These are phyloP conservation scores for Aspergillus kassunensis DNA, from an alignment of 495 filamentous ascomycete species.

Conservation along the genomic window DNA sequence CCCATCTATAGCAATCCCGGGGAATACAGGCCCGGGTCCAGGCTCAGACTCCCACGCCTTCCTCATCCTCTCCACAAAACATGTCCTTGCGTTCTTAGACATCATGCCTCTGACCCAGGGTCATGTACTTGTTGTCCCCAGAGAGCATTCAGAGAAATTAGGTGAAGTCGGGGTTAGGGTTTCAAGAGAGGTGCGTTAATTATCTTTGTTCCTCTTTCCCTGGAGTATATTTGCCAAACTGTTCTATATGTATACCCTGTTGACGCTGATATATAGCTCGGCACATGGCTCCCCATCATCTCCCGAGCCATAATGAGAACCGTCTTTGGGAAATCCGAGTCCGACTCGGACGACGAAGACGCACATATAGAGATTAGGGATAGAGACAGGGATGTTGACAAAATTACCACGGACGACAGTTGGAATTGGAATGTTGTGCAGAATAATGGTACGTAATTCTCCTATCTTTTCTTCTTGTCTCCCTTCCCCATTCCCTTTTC, in stretches of 20 bases:
- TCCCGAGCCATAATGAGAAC: constrained; percentile 62
- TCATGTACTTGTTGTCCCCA: constrained; percentile 72
- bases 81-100: constrained; percentile 81
- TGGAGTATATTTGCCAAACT: not conserved
- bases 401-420: constrained; percentile 41
- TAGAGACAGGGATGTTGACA: too few species aligned
- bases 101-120: constrained; percentile 78
- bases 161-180: constrained; percentile 55
- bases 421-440: constrained; percentile 87
- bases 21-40: too few species aligned
- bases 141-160: constrained; percentile 67
- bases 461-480: not conserved
- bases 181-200: constrained; percentile 46
- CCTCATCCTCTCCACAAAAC: constrained; percentile 67
- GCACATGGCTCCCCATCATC: constrained; percentile 69
- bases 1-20: not conserved
- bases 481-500: not conserved
- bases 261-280: constrained; percentile 36
- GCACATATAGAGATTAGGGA: too few species aligned
- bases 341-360: too few species aligned
- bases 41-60: constrained; percentile 44
- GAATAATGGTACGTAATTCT: constrained; percentile 68
- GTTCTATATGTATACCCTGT: not conserved
- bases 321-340: constrained; percentile 31
- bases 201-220: constrained; percentile 1